Conservation (phyloP, 2,329 filamentous ascomycete species). For the Nannizzia gypsea region DNA sequence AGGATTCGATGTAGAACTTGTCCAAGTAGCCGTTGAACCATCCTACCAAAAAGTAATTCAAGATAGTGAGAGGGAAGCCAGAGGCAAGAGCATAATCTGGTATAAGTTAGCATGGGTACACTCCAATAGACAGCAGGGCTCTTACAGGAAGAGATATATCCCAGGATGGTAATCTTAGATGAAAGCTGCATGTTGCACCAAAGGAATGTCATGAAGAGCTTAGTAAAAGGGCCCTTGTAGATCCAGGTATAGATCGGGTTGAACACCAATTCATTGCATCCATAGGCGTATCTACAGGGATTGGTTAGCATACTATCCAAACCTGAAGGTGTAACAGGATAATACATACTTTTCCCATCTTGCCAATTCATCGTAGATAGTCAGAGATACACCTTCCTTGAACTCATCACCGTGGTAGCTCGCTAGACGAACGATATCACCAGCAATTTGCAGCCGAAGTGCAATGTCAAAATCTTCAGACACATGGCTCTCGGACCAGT, state of each 20-base stretch:
- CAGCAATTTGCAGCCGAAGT: constrained; percentile 56
- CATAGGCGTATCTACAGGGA: constrained; percentile 46
- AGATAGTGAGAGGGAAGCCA: constrained; percentile 52
- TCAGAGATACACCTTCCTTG: constrained; percentile 70
- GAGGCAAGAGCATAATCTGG: constrained; percentile 56
- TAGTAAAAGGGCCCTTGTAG: constrained; percentile 63
- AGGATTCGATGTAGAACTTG: constrained; percentile 56
- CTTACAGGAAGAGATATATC: constrained; percentile 53
- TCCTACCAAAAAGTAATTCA: constrained; percentile 61
- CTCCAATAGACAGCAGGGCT: background rate
- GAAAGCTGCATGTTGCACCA: constrained; percentile 49
- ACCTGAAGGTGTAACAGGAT: background rate
- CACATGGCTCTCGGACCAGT: constrained; percentile 64
- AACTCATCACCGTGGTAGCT: constrained; percentile 59
- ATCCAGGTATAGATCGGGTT: constrained; percentile 64
- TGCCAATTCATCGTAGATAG: constrained; percentile 71
- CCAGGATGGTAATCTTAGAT: constrained; percentile 59
- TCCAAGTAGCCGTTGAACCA: constrained; percentile 58
- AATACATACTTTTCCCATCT: constrained; percentile 70
- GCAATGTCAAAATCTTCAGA: constrained; percentile 71
- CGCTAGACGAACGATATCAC: constrained; percentile 57
- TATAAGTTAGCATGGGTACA: constrained; percentile 1
- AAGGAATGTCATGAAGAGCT: constrained; percentile 63
- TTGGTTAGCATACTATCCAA: background rate
- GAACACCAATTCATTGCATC: constrained; percentile 72